phyloP scores from a whole-genome alignment of 1,284 basidiomycete species.

The Fomes fomentarius region DNA sequence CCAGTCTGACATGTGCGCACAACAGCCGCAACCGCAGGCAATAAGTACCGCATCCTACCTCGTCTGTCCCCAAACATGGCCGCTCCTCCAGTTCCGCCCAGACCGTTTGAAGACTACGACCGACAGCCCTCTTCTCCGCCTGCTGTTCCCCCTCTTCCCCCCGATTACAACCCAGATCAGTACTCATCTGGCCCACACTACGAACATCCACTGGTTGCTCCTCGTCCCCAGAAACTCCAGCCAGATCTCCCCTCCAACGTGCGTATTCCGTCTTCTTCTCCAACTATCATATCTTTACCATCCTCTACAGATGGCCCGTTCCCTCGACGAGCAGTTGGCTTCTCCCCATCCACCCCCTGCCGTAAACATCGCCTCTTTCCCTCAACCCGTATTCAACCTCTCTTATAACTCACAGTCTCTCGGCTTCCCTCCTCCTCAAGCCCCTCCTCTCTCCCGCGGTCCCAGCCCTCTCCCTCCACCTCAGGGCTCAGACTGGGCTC shows the following conservation, averaged over 20 bases:
- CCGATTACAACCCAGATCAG: constrained; percentile 33
- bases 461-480: constrained; percentile 33
- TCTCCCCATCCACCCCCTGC: constrained; percentile 6
- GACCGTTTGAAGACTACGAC: constrained; percentile 33
- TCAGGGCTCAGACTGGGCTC: constrained; percentile 34
- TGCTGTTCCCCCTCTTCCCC: constrained; percentile 47
- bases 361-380: constrained; percentile 2
- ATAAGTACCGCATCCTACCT: too few relatives aligned
- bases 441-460: constrained; percentile 24
- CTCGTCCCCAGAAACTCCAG: constrained; percentile 66
- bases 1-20: too few relatives aligned
- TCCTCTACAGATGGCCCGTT: constrained; percentile 60
- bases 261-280: constrained; percentile 31
- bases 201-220: constrained; percentile 64
- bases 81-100: constrained; percentile 33
- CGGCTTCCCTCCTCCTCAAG: constrained; percentile 28
- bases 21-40: too few relatives aligned
- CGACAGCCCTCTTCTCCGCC: constrained; percentile 32
- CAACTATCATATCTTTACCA: neutral
- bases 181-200: constrained; percentile 48
- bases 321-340: constrained; percentile 42
- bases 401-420: too few relatives aligned
- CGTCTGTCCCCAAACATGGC: constrained; percentile 27
- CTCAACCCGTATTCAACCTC: constrained; percentile 19
- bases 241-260: constrained; percentile 67